phyloP scores from a whole-genome alignment of 352 stramenopile species.

The Phytophthora sojae region DNA sequence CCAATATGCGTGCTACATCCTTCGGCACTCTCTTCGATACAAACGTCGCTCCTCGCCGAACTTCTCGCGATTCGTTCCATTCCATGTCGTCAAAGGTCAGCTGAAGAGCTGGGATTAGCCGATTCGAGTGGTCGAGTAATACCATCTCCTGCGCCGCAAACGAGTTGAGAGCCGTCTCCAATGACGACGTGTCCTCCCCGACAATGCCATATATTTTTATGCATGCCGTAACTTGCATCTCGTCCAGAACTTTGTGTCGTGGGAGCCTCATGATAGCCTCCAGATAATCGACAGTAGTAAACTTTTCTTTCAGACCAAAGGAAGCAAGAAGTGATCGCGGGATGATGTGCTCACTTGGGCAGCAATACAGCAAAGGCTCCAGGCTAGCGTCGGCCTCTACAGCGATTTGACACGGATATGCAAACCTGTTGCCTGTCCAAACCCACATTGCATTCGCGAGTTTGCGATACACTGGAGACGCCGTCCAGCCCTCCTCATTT shows the following conservation, averaged over 20 bases:
- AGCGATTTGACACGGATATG: constrained; percentile 60
- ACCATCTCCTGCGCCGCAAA: constrained; percentile 51
- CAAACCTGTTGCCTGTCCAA: constrained; percentile 75
- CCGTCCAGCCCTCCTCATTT: constrained; percentile 40
- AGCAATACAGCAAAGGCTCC: constrained; percentile 68
- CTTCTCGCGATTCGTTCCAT: constrained; percentile 71
- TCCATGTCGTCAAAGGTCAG: constrained; percentile 82
- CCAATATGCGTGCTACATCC: constrained; percentile 56
- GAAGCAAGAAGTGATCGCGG: constrained; percentile 61
- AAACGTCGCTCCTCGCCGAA: constrained; percentile 59
- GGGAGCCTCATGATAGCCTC: constrained; percentile 59
- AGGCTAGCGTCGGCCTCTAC: constrained; percentile 49
- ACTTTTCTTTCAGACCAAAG: constrained; percentile 63
- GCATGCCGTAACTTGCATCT: constrained; percentile 45
- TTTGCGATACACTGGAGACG: constrained; percentile 42
- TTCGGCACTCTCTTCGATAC: constrained; percentile 57
- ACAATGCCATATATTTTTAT: constrained; percentile 61
- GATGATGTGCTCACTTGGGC: constrained; percentile 66
- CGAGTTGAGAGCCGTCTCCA: constrained; percentile 34
- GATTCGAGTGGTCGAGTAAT: constrained; percentile 47
- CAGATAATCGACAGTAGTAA: constrained; percentile 64
- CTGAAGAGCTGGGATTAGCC: constrained; percentile 40
- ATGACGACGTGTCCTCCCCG: constrained; percentile 31
- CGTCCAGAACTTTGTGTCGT: constrained; percentile 27
- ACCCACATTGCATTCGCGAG: constrained; percentile 64